These are phyloP conservation scores for Cyclotella choctawhatcheeana DNA, from an alignment of 108 stramenopile species.

Conservation along the genomic window DNA sequence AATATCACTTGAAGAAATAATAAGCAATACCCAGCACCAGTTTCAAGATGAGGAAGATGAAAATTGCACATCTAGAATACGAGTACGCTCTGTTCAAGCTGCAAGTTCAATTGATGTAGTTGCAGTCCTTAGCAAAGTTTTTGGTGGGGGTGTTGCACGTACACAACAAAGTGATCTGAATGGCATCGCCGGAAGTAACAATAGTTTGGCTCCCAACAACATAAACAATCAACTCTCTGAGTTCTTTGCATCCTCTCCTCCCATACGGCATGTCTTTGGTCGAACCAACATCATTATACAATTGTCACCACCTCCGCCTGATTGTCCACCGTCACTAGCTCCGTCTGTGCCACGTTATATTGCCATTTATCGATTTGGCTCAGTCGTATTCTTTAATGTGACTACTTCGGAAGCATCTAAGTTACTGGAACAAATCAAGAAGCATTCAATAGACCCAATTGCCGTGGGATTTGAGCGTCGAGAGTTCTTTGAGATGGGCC, in stretches of 20 bases:
- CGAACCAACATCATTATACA: slow-evolving; percentile 66
- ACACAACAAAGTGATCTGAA: slow-evolving; percentile 36
- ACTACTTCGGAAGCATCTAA: slow-evolving; percentile 63
- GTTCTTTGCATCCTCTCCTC: slow-evolving; percentile 51
- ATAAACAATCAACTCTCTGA: slow-evolving; percentile 48
- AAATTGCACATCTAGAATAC: slow-evolving; percentile 43
- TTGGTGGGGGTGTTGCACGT: slow-evolving; percentile 57
- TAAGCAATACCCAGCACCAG: slow-evolving; percentile 37
- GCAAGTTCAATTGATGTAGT: slow-evolving; percentile 78
- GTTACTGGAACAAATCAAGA: slow-evolving; percentile 72
- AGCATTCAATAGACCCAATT: slow-evolving; percentile 61
- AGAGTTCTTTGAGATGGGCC: slow-evolving; percentile 85
- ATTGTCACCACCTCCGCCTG: slow-evolving; percentile 52
- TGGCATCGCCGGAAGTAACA: slow-evolving; percentile 21
- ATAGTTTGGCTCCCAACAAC: slow-evolving; percentile 3
- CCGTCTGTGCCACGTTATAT: slow-evolving; percentile 67
- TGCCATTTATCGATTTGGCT: slow-evolving; percentile 90
- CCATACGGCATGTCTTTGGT: slow-evolving; percentile 70
- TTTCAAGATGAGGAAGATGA: slow-evolving; percentile 43
- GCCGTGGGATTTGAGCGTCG: slow-evolving; percentile 79
- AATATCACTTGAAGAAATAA: slow-evolving; percentile 41
- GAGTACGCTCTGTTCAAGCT: slow-evolving; percentile 69
- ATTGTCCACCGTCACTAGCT: slow-evolving; percentile 36
- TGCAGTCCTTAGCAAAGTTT: slow-evolving; percentile 67
- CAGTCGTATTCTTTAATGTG: slow-evolving; percentile 91